Conservation (phyloP, 495 filamentous ascomycete genomes). For the Echria macrotheca region DNA sequence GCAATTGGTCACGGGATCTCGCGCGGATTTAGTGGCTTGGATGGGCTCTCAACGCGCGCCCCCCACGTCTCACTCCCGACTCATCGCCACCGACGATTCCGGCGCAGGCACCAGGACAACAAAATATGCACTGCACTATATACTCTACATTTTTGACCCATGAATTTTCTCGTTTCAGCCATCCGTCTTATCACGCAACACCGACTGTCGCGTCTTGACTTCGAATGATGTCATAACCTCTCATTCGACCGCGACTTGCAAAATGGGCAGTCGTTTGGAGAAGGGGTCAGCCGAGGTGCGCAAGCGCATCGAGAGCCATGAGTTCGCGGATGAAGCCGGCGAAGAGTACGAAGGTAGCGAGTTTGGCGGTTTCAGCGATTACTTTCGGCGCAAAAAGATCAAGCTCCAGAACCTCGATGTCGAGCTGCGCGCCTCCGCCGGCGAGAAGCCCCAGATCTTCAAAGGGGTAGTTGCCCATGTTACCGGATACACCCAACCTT, state of each 20-base stretch:
- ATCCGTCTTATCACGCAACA: too few relatives aligned
- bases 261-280: slow-evolving; percentile 76
- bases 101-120: too few relatives aligned
- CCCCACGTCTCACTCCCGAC: too few relatives aligned
- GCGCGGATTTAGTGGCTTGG: too few relatives aligned
- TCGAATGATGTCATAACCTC: slow-evolving; percentile 16
- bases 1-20: too few relatives aligned
- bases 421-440: slow-evolving; percentile 60
- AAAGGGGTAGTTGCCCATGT: slow-evolving; percentile 83
- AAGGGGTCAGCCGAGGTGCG: slow-evolving; percentile 69
- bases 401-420: slow-evolving; percentile 92
- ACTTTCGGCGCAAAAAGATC: slow-evolving; percentile 88
- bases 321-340: slow-evolving; percentile 61
- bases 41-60: too few relatives aligned
- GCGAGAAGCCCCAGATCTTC: slow-evolving; percentile 76
- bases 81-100: too few relatives aligned
- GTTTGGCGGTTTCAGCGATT: slow-evolving; percentile 85
- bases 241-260: slow-evolving; percentile 19
- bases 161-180: too few relatives aligned
- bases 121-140: too few relatives aligned
- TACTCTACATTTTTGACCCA: too few relatives aligned
- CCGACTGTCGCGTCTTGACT: too few relatives aligned
- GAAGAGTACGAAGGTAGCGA: slow-evolving; percentile 85
- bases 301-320: slow-evolving; percentile 74
- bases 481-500: slow-evolving; percentile 90